Percentiles rank a stretch among this genome's conserved stretches.
Conservation (phyloP, 441 rosid genomes). For the Isatis lusitanica region DNA sequence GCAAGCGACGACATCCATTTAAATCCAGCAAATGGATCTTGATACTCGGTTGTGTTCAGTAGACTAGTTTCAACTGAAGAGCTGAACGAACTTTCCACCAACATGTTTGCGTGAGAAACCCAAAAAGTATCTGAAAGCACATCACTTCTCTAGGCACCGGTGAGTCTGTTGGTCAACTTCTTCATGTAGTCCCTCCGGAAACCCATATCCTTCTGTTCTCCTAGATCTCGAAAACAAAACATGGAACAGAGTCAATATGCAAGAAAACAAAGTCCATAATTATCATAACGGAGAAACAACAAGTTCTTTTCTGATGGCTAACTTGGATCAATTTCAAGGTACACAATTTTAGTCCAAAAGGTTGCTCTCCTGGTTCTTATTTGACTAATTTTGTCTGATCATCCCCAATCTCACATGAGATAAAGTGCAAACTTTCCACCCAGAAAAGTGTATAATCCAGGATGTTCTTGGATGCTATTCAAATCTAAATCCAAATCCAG, state of each 20-base stretch:
- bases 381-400: background rate
- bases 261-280: constrained; percentile 18
- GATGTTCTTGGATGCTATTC: constrained; percentile 6
- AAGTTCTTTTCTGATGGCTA: constrained; percentile 8
- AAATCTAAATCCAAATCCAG: constrained; percentile 4
- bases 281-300: background rate
- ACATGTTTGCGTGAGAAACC: constrained; percentile 46
- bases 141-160: constrained; percentile 28
- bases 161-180: constrained; percentile 12
- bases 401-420: constrained; percentile 7
- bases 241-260: constrained; percentile 23
- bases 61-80: constrained; percentile 44
- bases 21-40: constrained; percentile 37
- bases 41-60: constrained; percentile 39
- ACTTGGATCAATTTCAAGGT: background rate
- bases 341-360: background rate
- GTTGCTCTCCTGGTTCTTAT: background rate
- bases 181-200: constrained; percentile 4
- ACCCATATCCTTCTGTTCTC: background rate
- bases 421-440: background rate
- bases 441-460: background rate
- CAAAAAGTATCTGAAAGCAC: constrained; percentile 35
- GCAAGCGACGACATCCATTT: constrained; percentile 39
- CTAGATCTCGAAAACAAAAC: constrained; percentile 24
- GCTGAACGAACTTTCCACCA: constrained; percentile 43